Evolutionary conservation across 345 rosid genomes (phyloP).

Genomic region (Noccaea caerulescens): DNA sequence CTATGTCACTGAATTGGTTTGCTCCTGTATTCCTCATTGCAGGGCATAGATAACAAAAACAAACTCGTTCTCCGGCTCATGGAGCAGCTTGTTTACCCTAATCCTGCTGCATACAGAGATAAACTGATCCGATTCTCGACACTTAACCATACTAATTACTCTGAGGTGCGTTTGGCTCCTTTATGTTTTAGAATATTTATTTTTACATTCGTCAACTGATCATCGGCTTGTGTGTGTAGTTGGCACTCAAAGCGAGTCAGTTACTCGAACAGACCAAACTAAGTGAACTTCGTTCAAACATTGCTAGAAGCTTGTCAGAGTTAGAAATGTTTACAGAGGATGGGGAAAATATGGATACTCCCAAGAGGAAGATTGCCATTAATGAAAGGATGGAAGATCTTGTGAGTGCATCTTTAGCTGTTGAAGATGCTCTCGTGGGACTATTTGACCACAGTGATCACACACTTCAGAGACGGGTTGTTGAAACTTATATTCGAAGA

Average conservation of each 20-base stretch:
- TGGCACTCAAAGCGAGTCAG: conserved; percentile 96
- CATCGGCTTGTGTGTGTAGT: conserved; percentile 49
- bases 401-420: conserved; percentile 87
- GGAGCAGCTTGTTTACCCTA: conserved; percentile 97
- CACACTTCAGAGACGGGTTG: conserved; percentile 95
- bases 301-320: conserved; percentile 95
- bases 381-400: conserved; percentile 96
- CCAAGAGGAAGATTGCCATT: conserved; percentile 92
- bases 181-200: background rate
- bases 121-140: conserved; percentile 83
- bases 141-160: conserved; percentile 89
- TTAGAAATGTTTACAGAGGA: conserved; percentile 99
- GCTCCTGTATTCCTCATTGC: conserved; percentile 32
- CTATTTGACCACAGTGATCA: conserved; percentile 97
- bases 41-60: conserved; percentile 93
- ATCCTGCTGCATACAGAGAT: conserved; percentile 96
- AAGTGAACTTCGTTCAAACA: conserved; percentile 92
- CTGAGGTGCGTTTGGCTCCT: conserved; percentile 63
- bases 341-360: conserved; percentile 96
- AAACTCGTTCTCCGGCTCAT: conserved; percentile 83
- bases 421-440: conserved; percentile 97
- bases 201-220: background rate
- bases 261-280: conserved; percentile 93
- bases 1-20: conserved; percentile 7
- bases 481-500: conserved; percentile 91